These are phyloP conservation scores for Fusarium tricinctum DNA, from an alignment of 2,329 filamentous ascomycete genomes.

Conservation along the genomic window DNA sequence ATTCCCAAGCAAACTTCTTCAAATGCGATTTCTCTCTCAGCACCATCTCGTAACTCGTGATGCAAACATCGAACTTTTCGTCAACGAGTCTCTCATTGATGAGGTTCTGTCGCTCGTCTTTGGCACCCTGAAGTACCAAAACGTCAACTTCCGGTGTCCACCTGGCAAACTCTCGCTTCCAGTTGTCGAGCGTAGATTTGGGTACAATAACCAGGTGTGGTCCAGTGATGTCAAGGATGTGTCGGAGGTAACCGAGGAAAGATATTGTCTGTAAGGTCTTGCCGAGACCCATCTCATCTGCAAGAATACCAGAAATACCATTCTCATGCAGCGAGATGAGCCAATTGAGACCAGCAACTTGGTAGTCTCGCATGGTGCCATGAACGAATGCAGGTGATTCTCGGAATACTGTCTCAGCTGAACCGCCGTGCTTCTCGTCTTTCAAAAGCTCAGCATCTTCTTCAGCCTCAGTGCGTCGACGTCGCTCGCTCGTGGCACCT, in stretches of 20 bases:
- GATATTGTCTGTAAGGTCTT: slow-evolving; percentile 98
- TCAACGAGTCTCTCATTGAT: slow-evolving; percentile 94
- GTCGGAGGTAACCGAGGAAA: slow-evolving; percentile 93
- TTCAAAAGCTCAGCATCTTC: slow-evolving; percentile 91
- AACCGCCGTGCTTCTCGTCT: slow-evolving; percentile 89
- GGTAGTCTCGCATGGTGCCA: slow-evolving; percentile 94
- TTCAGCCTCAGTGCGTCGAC: slow-evolving; percentile 93
- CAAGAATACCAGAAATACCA: slow-evolving; percentile 96
- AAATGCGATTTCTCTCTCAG: slow-evolving; percentile 93
- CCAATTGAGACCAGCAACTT: slow-evolving; percentile 96
- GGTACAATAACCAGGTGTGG: slow-evolving; percentile 94
- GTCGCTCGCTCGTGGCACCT: slow-evolving; percentile 82
- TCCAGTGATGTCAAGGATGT: slow-evolving; percentile 88
- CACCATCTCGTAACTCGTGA: slow-evolving; percentile 99
- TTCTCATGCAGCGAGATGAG: slow-evolving; percentile 98
- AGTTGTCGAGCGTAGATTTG: slow-evolving; percentile 98
- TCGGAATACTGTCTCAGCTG: slow-evolving; percentile 90
- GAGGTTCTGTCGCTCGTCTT: slow-evolving; percentile 89
- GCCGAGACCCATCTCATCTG: slow-evolving; percentile 98
- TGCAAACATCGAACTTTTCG: slow-evolving; percentile 96
- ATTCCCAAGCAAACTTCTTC: slow-evolving; percentile 99
- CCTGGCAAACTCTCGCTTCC: slow-evolving; percentile 91
- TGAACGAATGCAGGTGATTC: slow-evolving; percentile 93
- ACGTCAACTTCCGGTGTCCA: slow-evolving; percentile 98
- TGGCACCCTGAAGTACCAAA: slow-evolving; percentile 91